Evolutionary conservation across 2,329 filamentous ascomycete species (phyloP), one percentile per base, ranked within the genome.

Genomic region (Penicillium sclerotiorum): DNA sequence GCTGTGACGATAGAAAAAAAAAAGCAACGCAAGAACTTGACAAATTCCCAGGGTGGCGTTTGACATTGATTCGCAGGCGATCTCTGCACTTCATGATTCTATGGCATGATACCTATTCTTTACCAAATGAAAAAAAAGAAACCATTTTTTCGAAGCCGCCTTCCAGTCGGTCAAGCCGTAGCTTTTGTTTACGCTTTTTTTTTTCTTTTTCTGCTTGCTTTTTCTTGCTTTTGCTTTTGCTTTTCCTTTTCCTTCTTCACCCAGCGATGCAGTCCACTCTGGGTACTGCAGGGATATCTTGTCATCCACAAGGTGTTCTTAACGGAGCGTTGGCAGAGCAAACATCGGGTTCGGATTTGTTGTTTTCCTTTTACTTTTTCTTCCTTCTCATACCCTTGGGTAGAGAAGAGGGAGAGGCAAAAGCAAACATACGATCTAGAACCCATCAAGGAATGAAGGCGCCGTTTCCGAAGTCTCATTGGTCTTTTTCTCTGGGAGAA

Each of bases 241-340:
- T 41, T 33, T 46, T 52, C 50, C 52, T 50, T 20, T 45, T 49
- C 41, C 33, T 37, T 39, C 36, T 50, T 50, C 56, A 68, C 74
- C 86, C 86, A 88, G 78, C 83, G 87, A 84, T 88, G 86, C 86
- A 85, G 80, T 67, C 67, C 71, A 83, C 84, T 78, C 74, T 80
- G 81, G 79, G 82, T 86, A 80, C 79, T 81, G 86, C 87, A 86
- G 81, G 87, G 80, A 77, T 84, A 81, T 75, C 74, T 79, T 82
- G 84, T 77, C 52, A 58, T 53, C 80, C 76, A 87, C 82, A 81
- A 83, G 80, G 75, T 78, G 79, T 76, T 79, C 85, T 86, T 87
- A 89, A 90, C 87, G 87, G 87, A 90, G 84, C 87, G 85, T 87
- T 89, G 87, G 87, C 69, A 90, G 78, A 88, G 75, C 60, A 76